These are phyloP conservation scores for Trifolium fragiferum DNA, from an alignment of 306 rosid genomes.

Conservation along the genomic window DNA sequence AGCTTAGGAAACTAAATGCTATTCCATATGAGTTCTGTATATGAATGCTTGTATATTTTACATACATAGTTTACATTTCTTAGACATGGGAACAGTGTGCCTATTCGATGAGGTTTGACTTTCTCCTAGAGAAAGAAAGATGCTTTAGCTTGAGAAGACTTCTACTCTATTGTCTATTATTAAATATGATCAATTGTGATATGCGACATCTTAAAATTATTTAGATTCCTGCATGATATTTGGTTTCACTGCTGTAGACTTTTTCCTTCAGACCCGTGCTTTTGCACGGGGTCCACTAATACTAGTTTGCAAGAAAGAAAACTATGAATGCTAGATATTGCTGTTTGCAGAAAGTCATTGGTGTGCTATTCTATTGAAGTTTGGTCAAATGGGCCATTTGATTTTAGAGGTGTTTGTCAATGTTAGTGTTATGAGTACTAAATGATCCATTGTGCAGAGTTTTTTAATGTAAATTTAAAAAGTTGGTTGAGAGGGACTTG, in stretches of 20 bases:
- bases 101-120: conserved; percentile 28
- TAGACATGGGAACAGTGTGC: conserved; percentile 15
- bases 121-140: conserved; percentile 6
- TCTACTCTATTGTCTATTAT: background rate
- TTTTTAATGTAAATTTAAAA: background rate
- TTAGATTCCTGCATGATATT: background rate
- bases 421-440: background rate
- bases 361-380: conserved; percentile 13
- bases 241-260: background rate
- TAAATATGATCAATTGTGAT: background rate
- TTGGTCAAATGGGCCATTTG: conserved; percentile 1
- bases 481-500: background rate
- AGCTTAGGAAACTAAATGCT: background rate
- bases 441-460: background rate
- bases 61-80: conserved; percentile 7
- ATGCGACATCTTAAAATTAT: background rate
- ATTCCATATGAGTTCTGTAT: background rate
- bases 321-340: background rate
- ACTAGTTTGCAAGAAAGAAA: conserved; percentile 5
- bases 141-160: conserved; percentile 21
- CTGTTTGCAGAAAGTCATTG: conserved; percentile 1
- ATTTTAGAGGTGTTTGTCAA: background rate
- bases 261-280: background rate
- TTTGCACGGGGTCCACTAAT: background rate
- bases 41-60: background rate